Conservation (phyloP, 208 protist genomes). For the Trichomonas vaginalis region DNA sequence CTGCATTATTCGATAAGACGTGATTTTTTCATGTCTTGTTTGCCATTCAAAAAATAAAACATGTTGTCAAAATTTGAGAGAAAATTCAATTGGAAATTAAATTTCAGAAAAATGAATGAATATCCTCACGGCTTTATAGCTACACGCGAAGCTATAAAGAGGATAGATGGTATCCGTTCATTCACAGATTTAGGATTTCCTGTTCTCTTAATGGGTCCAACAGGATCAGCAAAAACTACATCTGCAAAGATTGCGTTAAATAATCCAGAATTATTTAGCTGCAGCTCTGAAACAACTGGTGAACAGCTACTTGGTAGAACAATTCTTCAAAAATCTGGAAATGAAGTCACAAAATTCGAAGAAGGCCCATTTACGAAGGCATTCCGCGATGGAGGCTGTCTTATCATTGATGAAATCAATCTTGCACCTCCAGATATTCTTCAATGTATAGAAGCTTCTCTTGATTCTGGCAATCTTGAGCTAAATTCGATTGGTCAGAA, state of each 20-base stretch:
- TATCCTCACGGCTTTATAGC: no score
- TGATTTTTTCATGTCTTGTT: no score
- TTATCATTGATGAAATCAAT: constrained; percentile 17
- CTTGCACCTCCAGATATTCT: neutral
- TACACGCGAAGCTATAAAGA: no score
- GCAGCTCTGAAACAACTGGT: neutral
- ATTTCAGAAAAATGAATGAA: no score
- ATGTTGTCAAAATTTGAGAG: no score
- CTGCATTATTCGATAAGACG: no score
- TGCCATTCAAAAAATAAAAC: no score
- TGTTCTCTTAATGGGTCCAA: neutral
- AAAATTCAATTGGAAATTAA: no score
- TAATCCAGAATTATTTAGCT: neutral
- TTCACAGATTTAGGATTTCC: neutral
- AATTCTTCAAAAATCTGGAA: neutral
- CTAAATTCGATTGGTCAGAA: neutral
- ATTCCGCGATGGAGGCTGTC: neutral
- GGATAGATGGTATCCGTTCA: no score
- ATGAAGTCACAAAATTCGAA: neutral
- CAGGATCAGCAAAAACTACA: neutral
- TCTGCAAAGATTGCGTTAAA: neutral
- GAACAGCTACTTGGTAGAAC: neutral
- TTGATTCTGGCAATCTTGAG: neutral
- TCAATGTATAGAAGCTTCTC: neutral
- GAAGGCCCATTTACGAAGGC: neutral